Evolutionary conservation across 345 rosid genomes (phyloP), one percentile per base, ranked within the genome.

Genomic region (Murraya koenigii): DNA sequence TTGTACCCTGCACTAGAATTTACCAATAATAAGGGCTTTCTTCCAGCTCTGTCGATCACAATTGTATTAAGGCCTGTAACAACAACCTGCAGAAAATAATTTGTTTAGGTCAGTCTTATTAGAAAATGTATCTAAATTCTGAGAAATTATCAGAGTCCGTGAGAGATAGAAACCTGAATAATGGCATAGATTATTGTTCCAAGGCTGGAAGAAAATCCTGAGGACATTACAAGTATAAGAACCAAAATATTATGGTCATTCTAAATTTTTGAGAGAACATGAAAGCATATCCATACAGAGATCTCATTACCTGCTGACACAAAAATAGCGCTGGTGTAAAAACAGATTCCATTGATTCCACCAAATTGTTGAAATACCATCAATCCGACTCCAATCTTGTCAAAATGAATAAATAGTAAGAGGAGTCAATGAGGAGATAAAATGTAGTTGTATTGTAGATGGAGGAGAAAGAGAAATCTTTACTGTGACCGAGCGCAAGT

Each of bases 321-420:
- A 33, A 93, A 92, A 77, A 90, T 93, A 59, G 87, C 71, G 93
- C 94, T 87, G 64, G 80, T 73, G 75, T 96, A 93, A 77, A 96
- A 93, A 85, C 95, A 90, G 77, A 94, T 80, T 58, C 96, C 99
- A 5, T 95, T 93, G 80, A 93, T 93, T 82, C 98, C 99, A 66
- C 98, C 99, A 79, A 91, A 90, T 86, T 95, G 98, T 81, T 95
- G 99, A 85, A 84, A 83, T 56, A 89, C 88, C 99, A 93, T 95
- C 75, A 95, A 41, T 75, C 98, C 98, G 33, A 93, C 96, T 69
- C 97, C 98, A 77, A 93, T 95, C 97, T 95, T 88, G 73, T 86
- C 68, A 79, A 67, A 73, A 59, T 38, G 64, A 76, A 60, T 35
- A 11, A 17, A n/a, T 35, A 2, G 49, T 2, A 32, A 3, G 73